Conservation (phyloP, 148 eudicot genomes). For the Nepenthes gracilis region DNA sequence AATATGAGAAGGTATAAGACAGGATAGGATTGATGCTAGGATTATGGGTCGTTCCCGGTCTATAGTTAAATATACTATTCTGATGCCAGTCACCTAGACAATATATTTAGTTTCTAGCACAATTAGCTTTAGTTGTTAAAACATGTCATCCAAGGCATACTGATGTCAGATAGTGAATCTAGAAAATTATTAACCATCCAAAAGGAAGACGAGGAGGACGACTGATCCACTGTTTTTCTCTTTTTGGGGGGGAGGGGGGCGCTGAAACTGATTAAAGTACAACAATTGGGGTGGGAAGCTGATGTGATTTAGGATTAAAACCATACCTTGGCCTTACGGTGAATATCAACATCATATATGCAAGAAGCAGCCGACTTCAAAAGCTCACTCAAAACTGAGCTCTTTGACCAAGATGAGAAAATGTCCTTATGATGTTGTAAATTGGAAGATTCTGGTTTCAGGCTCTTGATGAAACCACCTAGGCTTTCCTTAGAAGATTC, state of each 20-base stretch:
- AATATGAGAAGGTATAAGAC: too few species aligned
- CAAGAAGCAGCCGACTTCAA: conserved; percentile 52
- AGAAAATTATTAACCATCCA: too few species aligned
- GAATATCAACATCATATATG: conserved; percentile 30
- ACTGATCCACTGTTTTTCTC: too few species aligned
- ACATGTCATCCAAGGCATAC: too few species aligned
- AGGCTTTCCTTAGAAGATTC: conserved; percentile 19
- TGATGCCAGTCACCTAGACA: too few species aligned
- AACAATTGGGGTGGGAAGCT: not conserved
- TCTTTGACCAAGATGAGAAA: conserved; percentile 46
- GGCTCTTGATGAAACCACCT: conserved; percentile 14
- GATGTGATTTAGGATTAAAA: not conserved
- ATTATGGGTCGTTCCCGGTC: too few species aligned
- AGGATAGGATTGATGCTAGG: too few species aligned
- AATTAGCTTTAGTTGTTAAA: too few species aligned
- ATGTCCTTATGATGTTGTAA: conserved; percentile 33
- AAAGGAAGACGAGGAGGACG: too few species aligned
- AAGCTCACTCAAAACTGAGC: conserved; percentile 33
- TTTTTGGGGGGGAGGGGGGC: not conserved
- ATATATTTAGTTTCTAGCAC: too few species aligned
- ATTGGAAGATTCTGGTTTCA: conserved; percentile 20
- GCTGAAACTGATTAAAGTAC: not conserved
- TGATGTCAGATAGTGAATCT: too few species aligned
- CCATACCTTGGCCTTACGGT: conserved; percentile 37
- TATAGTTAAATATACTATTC: too few species aligned